Base-by-base conservation (phyloP, 1,284 basidiomycete species). In the Cystobasidium pallidum region DNA sequence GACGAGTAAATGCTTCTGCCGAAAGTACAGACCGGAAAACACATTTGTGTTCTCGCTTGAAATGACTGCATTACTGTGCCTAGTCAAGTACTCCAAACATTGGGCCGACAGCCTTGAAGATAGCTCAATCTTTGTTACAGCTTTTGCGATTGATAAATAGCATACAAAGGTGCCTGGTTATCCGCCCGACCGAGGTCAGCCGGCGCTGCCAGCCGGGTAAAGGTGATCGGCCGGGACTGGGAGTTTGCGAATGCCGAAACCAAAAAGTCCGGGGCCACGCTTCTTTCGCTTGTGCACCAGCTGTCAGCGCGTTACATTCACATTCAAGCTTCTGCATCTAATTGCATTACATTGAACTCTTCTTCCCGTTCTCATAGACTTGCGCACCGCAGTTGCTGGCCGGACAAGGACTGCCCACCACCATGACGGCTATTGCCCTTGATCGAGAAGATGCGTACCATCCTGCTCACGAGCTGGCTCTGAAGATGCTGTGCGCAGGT, bases 401-500 rank as follows among this genome's bases (percentile, higher is more conserved):
- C n/a, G 43, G 43, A 45, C 19, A 45, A 45, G 11, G 15, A n/a
- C 11, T 43, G 24, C 26, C 41, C 45, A 30, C 19, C 30, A 30
- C 19, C 21, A 71, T 71, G 68, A 62, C 68, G 59, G 68, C 68
- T 19, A 30, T 71, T 2, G 59, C 43, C n/a, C 68, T 71, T 55
- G 54, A 57, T 43, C 36, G 28, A 30, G 49, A 71, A 51, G 55
- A 71, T 71, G 51, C 61, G n/a, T 32, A 58, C 45, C 68, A 71
- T 71, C 68, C 68, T 17, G 68, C 68, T 39, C 58, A 63, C 26
- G 67, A 74, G 30, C 28, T 74, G 2, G 49, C 54, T 32, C 55
- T 70, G 49, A 74, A 74, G 55, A 52, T 63, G 39, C 39, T 58
- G 6, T 61, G 68, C 21, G 73, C 73, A 21, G 68, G 68, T 58